A percentile compares a stretch with the other conserved stretches of the same genome.
Conservation (phyloP, 176 grass and related monocot species). For the Microstegium vimineum region DNA sequence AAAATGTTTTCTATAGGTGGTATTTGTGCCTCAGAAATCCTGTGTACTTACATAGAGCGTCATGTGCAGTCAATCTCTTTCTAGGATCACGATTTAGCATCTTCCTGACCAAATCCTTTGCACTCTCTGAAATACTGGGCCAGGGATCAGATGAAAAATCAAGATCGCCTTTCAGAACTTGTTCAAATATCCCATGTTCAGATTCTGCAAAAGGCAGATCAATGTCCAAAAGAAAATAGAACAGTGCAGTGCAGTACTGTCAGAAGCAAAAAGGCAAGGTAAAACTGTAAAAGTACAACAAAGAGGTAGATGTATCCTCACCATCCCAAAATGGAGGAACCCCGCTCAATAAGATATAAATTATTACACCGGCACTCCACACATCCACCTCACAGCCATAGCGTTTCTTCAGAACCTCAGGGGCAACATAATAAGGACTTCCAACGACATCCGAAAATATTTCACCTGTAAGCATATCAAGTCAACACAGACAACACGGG, state of each 20-base stretch:
- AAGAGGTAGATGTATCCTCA: conserved; percentile 27
- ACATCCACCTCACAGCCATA: conserved; percentile 66
- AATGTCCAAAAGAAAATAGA: conserved; percentile 15
- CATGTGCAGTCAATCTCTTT: conserved; percentile 73
- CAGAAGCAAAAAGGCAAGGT: conserved; percentile 3
- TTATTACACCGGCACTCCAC: conserved; percentile 70
- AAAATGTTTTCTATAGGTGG: neutral
- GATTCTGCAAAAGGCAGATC: conserved; percentile 38
- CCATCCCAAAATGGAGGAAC: conserved; percentile 82
- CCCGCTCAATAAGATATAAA: conserved; percentile 73
- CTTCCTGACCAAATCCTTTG: conserved; percentile 70
- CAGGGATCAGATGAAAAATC: conserved; percentile 59
- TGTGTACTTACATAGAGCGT: conserved; percentile 57
- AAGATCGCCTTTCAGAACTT: conserved; percentile 59
- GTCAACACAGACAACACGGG: conserved; percentile 7
- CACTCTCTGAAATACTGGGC: conserved; percentile 64
- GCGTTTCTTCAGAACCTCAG: conserved; percentile 60
- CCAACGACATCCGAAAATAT: conserved; percentile 68
- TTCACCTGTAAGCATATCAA: conserved; percentile 43
- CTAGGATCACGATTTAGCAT: conserved; percentile 56
- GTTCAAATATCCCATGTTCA: conserved; percentile 76
- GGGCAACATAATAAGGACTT: conserved; percentile 85
- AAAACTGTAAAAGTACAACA: neutral
- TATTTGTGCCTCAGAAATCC: neutral
- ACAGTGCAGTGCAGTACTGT: neutral